phyloP scores from a whole-genome alignment of 129 eudicot species.

The Cynara cardunculus region DNA sequence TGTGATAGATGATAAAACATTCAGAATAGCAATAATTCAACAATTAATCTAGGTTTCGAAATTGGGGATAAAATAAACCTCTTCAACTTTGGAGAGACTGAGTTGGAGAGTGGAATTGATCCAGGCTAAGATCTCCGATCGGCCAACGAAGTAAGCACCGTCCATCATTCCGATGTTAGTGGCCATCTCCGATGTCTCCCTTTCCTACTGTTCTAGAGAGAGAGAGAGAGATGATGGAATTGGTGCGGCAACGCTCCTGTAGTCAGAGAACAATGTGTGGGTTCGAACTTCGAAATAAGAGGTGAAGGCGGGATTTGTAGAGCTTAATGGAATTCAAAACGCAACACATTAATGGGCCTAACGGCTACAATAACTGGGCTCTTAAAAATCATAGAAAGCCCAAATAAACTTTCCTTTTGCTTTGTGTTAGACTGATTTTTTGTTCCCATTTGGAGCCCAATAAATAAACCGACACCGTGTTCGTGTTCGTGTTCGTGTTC shows the following conservation, averaged over 20 bases:
- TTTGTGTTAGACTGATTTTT: neutral
- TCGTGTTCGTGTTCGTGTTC: no score
- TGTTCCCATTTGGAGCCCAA: no score
- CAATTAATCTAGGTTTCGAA: conserved; percentile 14
- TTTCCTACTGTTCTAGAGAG: conserved; percentile 27
- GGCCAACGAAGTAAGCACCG: conserved; percentile 87
- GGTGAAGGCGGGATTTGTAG: conserved; percentile 43
- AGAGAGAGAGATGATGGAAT: conserved; percentile 5
- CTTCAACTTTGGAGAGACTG: conserved; percentile 88
- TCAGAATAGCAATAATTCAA: neutral
- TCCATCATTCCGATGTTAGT: conserved; percentile 96
- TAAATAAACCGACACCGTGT: no score
- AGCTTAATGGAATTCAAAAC: conserved; percentile 18
- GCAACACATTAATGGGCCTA: conserved; percentile 9
- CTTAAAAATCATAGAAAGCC: neutral
- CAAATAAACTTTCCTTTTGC: neutral
- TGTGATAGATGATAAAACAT: neutral
- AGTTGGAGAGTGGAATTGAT: conserved; percentile 88
- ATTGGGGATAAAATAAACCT: conserved; percentile 44
- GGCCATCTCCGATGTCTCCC: conserved; percentile 52
- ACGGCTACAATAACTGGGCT: conserved; percentile 8
- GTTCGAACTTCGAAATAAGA: conserved; percentile 46
- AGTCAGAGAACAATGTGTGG: conserved; percentile 5
- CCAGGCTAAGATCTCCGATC: conserved; percentile 88
- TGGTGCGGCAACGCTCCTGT: conserved; percentile 14